Percentiles rank a stretch among this genome's conserved stretches.
Conservation (phyloP, 306 rosid genomes). For the Cicer chorassanicum region DNA sequence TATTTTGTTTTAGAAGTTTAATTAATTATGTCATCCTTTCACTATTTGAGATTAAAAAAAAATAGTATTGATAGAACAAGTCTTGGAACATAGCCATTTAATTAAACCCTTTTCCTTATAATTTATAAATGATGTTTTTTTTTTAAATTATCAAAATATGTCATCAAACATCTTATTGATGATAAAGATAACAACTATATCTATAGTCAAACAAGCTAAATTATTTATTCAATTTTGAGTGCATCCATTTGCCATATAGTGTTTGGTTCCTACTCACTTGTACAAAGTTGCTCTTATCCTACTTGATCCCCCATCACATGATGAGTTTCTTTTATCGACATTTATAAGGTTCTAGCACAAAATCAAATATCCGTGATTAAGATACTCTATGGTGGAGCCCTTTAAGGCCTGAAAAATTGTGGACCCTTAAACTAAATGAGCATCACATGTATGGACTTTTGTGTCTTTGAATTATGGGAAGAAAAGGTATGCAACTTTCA, state of each 20-base stretch:
- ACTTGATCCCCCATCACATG: constrained; percentile 42
- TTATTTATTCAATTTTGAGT: constrained; percentile 38
- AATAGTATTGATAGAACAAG: constrained; percentile 3
- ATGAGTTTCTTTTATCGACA: background rate
- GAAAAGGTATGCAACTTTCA: no score
- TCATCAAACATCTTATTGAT: constrained; percentile 16
- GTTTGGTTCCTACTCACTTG: constrained; percentile 25
- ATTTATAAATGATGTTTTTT: background rate
- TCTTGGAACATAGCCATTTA: constrained; percentile 1
- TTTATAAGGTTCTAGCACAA: constrained; percentile 33
- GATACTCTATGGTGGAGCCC: constrained; percentile 19
- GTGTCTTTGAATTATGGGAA: constrained; percentile 3
- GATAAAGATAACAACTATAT: constrained; percentile 1
- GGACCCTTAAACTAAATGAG: constrained; percentile 26
- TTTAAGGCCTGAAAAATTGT: constrained; percentile 6
- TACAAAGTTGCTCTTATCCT: constrained; percentile 36
- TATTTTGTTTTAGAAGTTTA: background rate
- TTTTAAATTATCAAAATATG: constrained; percentile 19
- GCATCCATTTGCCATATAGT: background rate
- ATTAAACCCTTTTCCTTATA: background rate
- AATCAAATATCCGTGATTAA: constrained; percentile 32
- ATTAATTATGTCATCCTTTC: constrained; percentile 7
- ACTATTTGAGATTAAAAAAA: background rate
- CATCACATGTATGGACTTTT: constrained; percentile 38
- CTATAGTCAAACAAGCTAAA: constrained; percentile 20